phyloP scores from a whole-genome alignment of 1,284 basidiomycete genomes.

The Waitea zeae region DNA sequence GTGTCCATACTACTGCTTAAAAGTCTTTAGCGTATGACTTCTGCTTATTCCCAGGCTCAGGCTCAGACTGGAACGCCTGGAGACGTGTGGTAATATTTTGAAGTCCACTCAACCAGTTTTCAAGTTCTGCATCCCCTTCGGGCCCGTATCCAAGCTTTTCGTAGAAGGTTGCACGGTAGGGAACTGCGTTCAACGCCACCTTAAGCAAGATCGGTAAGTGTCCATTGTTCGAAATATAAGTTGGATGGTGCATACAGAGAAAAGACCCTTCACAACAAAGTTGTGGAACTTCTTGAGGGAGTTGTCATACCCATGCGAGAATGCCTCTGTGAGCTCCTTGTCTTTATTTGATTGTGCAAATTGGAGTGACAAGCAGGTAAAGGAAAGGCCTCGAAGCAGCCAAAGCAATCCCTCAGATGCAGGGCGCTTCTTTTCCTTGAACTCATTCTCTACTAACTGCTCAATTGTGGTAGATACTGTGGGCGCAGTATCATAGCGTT shows the following conservation, averaged over 20 bases:
- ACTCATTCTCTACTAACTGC: conserved; percentile 69
- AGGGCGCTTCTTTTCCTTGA: conserved; percentile 62
- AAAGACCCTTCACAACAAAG: conserved; percentile 75
- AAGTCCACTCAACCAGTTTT: conserved; percentile 21
- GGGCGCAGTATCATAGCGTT: conserved; percentile 56
- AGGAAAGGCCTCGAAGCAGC: conserved; percentile 79
- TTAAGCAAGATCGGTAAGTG: conserved; percentile 14
- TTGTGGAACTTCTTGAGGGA: conserved; percentile 82
- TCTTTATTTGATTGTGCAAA: conserved; percentile 49
- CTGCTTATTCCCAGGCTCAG: too few species aligned
- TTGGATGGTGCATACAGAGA: conserved; percentile 41
- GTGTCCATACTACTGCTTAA: not conserved
- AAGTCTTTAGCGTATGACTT: conserved; percentile 19
- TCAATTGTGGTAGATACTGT: conserved; percentile 67
- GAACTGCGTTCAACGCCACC: conserved; percentile 96
- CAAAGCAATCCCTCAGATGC: conserved; percentile 90
- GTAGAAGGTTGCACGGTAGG: conserved; percentile 83
- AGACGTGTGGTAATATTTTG: conserved; percentile 27
- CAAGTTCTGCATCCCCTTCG: conserved; percentile 38
- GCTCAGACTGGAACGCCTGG: conserved; percentile 26
- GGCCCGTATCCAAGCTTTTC: conserved; percentile 70
- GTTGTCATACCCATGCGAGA: conserved; percentile 69
- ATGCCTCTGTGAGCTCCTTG: conserved; percentile 63
- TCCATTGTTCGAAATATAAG: not conserved
- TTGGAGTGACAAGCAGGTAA: conserved; percentile 79